These are phyloP conservation scores for Xylaria grammica DNA, from an alignment of 495 filamentous ascomycete species.

Conservation along the genomic window DNA sequence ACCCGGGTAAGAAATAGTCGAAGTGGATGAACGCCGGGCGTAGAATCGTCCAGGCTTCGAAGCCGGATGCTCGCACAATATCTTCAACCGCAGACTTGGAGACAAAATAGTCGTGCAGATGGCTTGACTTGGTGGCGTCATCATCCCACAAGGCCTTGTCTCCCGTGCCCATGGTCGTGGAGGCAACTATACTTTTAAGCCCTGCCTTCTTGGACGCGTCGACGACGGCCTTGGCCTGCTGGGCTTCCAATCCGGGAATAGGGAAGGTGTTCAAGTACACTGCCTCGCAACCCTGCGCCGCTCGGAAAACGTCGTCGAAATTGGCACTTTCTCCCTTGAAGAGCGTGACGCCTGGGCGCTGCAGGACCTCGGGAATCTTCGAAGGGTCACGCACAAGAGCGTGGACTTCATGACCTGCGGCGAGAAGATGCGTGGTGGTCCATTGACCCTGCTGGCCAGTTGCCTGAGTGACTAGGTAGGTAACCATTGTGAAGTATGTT, in stretches of 20 bases:
- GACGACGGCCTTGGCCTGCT: slow-evolving; percentile 44
- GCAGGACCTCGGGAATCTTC: slow-evolving; percentile 35
- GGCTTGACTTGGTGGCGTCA: slow-evolving; percentile 13
- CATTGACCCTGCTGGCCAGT: slow-evolving; percentile 55
- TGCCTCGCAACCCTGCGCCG: slow-evolving; percentile 44
- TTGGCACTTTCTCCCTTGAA: slow-evolving; percentile 49
- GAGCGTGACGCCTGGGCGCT: slow-evolving; percentile 42
- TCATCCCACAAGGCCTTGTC: slow-evolving; percentile 32
- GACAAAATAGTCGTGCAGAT: slow-evolving; percentile 33
- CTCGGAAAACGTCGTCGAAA: slow-evolving; percentile 39
- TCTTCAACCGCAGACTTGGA: slow-evolving; percentile 34
- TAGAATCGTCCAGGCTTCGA: slow-evolving; percentile 53
- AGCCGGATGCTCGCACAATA: slow-evolving; percentile 41
- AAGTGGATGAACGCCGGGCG: slow-evolving; percentile 34
- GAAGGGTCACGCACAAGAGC: slow-evolving; percentile 45
- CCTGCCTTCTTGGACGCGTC: slow-evolving; percentile 43
- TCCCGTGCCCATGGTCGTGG: slow-evolving; percentile 41
- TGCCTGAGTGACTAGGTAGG: slow-evolving; percentile 51
- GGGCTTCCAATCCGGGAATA: slow-evolving; percentile 31
- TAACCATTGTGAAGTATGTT: slow-evolving; percentile 35
- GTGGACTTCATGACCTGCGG: slow-evolving; percentile 41
- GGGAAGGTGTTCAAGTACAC: slow-evolving; percentile 46
- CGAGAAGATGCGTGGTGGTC: slow-evolving; percentile 43
- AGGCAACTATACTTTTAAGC: slow-evolving; percentile 43
- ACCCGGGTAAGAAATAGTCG: slow-evolving; percentile 45